phyloP scores from a whole-genome alignment of 768 basidiomycete species.

The Rhizopogon roseolus region DNA sequence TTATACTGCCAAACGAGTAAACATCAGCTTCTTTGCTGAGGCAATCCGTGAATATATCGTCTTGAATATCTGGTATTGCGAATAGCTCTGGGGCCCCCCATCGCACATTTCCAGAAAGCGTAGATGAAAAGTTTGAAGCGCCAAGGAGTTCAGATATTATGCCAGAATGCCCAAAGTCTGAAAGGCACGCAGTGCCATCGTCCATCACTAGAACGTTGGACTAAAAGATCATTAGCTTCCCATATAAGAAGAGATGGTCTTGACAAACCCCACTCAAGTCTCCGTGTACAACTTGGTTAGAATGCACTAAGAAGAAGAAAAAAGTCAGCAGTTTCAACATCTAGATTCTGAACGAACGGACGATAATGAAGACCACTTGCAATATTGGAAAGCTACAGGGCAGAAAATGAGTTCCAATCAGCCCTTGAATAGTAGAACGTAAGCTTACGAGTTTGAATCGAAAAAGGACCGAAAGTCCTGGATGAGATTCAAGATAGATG shows the following conservation, averaged over 20 bases:
- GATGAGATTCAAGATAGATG: constrained; percentile 8
- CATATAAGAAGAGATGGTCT: neutral
- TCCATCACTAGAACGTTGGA: constrained; percentile 40
- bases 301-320: neutral
- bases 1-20: constrained; percentile 23
- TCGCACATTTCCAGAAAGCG: constrained; percentile 30
- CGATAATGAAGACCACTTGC: neutral
- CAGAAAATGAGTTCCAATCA: neutral
- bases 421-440: neutral
- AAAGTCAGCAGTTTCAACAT: neutral
- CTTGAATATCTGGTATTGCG: constrained; percentile 7
- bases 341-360: neutral
- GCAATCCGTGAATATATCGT: constrained; percentile 6
- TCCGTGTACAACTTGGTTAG: constrained; percentile 1
- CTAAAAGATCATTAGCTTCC: constrained; percentile 17
- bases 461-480: constrained; percentile 3
- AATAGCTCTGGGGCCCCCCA: constrained; percentile 39
- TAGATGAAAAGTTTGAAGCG: constrained; percentile 27
- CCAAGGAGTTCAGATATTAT: constrained; percentile 24
- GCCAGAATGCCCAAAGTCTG: constrained; percentile 41
- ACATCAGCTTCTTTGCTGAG: constrained; percentile 1
- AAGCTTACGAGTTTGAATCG: constrained; percentile 15
- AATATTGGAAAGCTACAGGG: neutral
- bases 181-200: constrained; percentile 33
- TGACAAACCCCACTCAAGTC: constrained; percentile 3